Base-by-base conservation (phyloP, 2,329 filamentous ascomycete genomes). In the Fusarium algeriense region DNA sequence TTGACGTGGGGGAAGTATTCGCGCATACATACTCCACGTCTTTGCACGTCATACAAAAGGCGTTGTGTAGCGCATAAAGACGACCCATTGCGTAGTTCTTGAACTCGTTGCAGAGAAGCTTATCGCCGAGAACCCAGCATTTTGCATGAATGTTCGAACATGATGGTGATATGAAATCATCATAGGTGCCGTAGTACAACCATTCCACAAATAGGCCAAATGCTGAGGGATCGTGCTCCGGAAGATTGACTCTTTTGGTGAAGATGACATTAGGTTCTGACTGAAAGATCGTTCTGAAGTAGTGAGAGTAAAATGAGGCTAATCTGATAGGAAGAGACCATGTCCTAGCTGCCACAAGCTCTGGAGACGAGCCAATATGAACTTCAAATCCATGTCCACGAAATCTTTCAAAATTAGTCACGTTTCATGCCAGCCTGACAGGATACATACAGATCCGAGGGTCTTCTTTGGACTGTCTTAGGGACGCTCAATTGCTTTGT, bases 151-250 rank as follows among this genome's bases (percentile, higher is more conserved):
- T 28, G 11, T 45, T 56, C 9, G 32, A n/a, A 12, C 15, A 32
- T 20, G 28, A 56, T n/a, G 17, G n/a, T n/a, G 41, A n/a, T 9
- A 17, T 15, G 2, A 45, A 45, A 19, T 23, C 38, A 8, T 56
- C 12, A 45, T 56, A 56, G 12, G 15, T 45, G 28, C 40, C 20
- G 6, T 45, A 56, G 20, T 45, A 56, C 6, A 56, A 7, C 40
- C 53, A 56, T 23, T 37, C 40, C 20, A 56, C 20, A 37, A 56
- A 55, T n/a, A 56, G 53, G 13, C 30, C 40, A 15, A 56, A 56
- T 45, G 15, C 34, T 12, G 13, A 15, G 35, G 40, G 17, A 28
- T 56, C 28, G 28, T 37, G 12, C 10, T 48, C 14, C 8, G 19
- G 45, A 9, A 30, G 6, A 19, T 20, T 32, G 5, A 48, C 45